phyloP scores from a whole-genome alignment of 2,329 filamentous ascomycete genomes.

The Hymenoscyphus fraxineus region DNA sequence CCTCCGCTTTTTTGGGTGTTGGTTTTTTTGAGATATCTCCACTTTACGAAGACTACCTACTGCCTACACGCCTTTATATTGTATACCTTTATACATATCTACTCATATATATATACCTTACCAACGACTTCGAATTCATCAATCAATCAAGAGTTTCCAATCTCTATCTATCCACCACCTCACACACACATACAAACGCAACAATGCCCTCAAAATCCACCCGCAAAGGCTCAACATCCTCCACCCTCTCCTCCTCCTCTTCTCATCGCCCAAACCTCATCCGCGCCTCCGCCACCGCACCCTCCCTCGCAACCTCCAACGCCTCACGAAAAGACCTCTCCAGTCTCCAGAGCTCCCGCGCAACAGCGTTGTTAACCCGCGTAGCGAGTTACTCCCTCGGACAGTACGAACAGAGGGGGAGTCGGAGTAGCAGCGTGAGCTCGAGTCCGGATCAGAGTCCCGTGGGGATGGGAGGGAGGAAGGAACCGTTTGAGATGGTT shows the following conservation, averaged over 20 bases:
- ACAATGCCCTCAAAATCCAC: slow-evolving; percentile 38
- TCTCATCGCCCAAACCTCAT: slow-evolving; percentile 50
- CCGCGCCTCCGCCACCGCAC: slow-evolving; percentile 53
- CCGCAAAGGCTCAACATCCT: slow-evolving; percentile 20
- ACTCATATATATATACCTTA: too few relatives aligned
- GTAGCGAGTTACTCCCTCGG: slow-evolving; percentile 49
- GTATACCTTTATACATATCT: too few relatives aligned
- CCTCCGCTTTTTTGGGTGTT: too few relatives aligned
- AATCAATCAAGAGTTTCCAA: too few relatives aligned
- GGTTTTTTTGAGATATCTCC: too few relatives aligned
- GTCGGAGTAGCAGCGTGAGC: slow-evolving; percentile 20
- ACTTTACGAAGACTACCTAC: too few relatives aligned
- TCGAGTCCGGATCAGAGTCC: slow-evolving; percentile 24
- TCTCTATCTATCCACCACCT: too few relatives aligned
- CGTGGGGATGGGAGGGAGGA: slow-evolving; percentile 16
- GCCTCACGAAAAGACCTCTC: slow-evolving; percentile 50
- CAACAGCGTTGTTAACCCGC: slow-evolving; percentile 52
- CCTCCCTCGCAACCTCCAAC: slow-evolving; percentile 54
- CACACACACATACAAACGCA: too few relatives aligned
- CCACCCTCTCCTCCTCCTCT: slow-evolving; percentile 39
- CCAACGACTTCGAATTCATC: too few relatives aligned
- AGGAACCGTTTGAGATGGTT: slow-evolving; percentile 25
- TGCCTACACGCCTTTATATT: too few relatives aligned
- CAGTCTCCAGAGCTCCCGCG: slow-evolving; percentile 46
- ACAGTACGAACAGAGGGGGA: slow-evolving; percentile 22